Evolutionary conservation across 306 rosid species (phyloP).

Genomic region (Mucuna pruriens): DNA sequence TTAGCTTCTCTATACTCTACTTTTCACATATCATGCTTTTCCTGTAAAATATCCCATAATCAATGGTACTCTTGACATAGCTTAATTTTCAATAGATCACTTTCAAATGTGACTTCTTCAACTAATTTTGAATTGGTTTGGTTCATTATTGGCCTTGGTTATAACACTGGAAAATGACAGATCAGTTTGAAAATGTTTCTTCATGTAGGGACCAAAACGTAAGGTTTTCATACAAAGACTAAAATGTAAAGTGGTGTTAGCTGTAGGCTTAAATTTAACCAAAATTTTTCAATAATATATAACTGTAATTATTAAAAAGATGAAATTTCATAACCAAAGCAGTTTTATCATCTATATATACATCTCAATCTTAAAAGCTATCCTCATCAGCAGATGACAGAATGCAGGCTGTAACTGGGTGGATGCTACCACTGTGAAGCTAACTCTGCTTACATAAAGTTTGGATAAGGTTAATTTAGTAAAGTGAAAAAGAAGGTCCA

Average conservation of each 20-base stretch:
- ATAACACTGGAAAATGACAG: not conserved
- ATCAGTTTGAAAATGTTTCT: not conserved
- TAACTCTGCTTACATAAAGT: not conserved
- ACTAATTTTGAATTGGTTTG: not conserved
- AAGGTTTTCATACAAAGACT: not conserved
- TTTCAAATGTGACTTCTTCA: not conserved
- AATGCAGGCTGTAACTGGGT: not conserved
- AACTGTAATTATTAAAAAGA: constrained; percentile 8
- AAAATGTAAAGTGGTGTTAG: not conserved
- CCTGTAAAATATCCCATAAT: not conserved
- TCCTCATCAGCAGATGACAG: constrained; percentile 5
- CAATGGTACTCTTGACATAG: not conserved
- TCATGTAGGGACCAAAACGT: not conserved
- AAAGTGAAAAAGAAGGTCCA: not conserved
- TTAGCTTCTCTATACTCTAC: not conserved
- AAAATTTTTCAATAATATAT: not conserved
- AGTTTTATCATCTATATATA: constrained; percentile 42
- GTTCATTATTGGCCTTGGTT: not conserved
- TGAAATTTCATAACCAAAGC: constrained; percentile 26
- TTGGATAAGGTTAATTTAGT: constrained; percentile 14
- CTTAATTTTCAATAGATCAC: not conserved
- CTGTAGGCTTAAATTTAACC: not conserved
- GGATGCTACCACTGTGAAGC: constrained; percentile 3
- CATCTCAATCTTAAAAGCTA: constrained; percentile 42
- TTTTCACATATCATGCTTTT: not conserved